Evolutionary conservation across 106 monocot species (phyloP), one percentile per base, ranked within the genome.

Genomic region (Phalaenopsis equestris): DNA sequence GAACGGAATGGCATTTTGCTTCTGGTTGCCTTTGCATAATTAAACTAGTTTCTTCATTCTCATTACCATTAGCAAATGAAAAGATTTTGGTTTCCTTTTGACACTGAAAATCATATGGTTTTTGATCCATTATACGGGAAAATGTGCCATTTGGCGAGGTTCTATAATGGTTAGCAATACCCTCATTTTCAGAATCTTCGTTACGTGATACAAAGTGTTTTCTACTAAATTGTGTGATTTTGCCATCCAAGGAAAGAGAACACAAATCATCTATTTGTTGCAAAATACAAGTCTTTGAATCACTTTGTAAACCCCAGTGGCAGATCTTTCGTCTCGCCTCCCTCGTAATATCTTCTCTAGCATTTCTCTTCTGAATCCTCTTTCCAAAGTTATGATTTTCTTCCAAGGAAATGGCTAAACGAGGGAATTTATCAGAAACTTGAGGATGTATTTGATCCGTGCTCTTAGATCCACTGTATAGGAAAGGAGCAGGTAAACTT

Each of bases 301-400:
- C 55, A 73, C 37, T 56, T 56, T 55, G 30, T 45, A 76, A 42
- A 79, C 83, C 80, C 55, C 84, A 75, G 61, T 21, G 39, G 4
- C 76, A 73, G 24, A 74, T 37, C 77, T 82, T 94, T 70, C 88
- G n/a, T 76, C 76, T 84, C 55, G 36, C 76, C 81, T 83, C 83
- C 68, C 73, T 84, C 8, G 12, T 38, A 43, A 21, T 19, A 41
- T 41, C 42, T 73, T 64, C 57, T 56, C 8, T 15, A 64, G 21
- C 55, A 81, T 47, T 30, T 64, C 67, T 85, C 48, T 73, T 67
- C 41, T 18, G 81, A 79, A 84, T 87, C 85, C 93, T 88, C 81
- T 88, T 93, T 64, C 82, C n/a, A 79, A 75, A 84, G 55, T 76
- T 75, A 57, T 68, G 84, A 19, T 81, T 68, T 43, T 84, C 90